phyloP scores from a whole-genome alignment of 1,284 basidiomycete species.

The Trichosporon asahii region DNA sequence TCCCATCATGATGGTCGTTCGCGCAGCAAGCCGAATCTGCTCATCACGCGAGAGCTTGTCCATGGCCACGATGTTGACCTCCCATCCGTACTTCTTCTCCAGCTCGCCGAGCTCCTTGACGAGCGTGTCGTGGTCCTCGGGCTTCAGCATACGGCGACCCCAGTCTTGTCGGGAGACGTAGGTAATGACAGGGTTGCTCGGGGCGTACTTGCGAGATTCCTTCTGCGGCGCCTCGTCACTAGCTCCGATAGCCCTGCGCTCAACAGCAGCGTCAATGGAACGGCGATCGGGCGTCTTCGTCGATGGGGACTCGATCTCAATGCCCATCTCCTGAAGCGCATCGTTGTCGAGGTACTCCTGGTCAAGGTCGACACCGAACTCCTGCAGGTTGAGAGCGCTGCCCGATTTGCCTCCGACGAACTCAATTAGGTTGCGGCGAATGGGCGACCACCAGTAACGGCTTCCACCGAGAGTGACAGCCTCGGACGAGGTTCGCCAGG shows the following conservation, averaged over 20 bases:
- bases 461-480: constrained; percentile 70
- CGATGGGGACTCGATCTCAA: constrained; percentile 5
- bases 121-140: constrained; percentile 51
- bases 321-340: constrained; percentile 29
- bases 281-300: neutral
- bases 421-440: constrained; percentile 67
- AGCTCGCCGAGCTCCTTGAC: constrained; percentile 58
- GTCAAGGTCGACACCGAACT: constrained; percentile 47
- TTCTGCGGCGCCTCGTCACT: neutral
- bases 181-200: constrained; percentile 65
- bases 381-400: constrained; percentile 24
- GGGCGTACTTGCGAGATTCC: neutral
- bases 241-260: neutral
- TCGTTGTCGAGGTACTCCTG: constrained; percentile 25
- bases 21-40: constrained; percentile 69
- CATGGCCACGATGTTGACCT: constrained; percentile 72
- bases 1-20: constrained; percentile 75
- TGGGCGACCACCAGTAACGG: constrained; percentile 73
- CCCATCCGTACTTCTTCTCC: constrained; percentile 68
- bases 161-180: constrained; percentile 81
- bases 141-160: constrained; percentile 62
- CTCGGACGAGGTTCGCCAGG: constrained; percentile 69
- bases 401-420: constrained; percentile 57
- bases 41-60: constrained; percentile 73
- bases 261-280: neutral